Percentiles rank a stretch among this genome's conserved stretches.
These are phyloP conservation scores for Coemansia sp. DNA, from an alignment of 192 early-diverging fungal species.

Conservation along the genomic window DNA sequence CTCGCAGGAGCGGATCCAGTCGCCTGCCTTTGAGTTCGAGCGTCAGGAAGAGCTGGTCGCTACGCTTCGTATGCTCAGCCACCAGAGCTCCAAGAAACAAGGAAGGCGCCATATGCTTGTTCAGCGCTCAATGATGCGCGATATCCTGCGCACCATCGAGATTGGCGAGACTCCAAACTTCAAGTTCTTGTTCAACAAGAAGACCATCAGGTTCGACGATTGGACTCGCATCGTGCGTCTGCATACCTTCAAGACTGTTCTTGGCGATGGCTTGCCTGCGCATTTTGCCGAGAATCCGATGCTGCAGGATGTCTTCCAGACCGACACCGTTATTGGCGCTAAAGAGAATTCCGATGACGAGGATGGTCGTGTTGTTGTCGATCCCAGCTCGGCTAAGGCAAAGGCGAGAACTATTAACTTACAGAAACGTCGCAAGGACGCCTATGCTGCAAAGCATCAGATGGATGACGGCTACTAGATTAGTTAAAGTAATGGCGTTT, in stretches of 20 bases:
- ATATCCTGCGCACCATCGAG: slow-evolving; percentile 66
- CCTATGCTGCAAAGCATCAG: neutral
- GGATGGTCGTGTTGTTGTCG: slow-evolving; percentile 26
- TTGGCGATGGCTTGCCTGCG: slow-evolving; percentile 44
- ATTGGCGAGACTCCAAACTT: slow-evolving; percentile 55
- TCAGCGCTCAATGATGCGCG: slow-evolving; percentile 66
- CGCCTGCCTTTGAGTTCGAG: slow-evolving; percentile 49
- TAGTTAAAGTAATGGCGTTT: neutral
- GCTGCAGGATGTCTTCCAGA: slow-evolving; percentile 54
- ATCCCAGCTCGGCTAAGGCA: slow-evolving; percentile 34
- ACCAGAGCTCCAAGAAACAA: slow-evolving; percentile 61
- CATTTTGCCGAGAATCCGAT: slow-evolving; percentile 55
- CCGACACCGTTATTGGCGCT: slow-evolving; percentile 16
- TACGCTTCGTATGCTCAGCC: slow-evolving; percentile 57
- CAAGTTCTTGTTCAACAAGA: slow-evolving; percentile 55
- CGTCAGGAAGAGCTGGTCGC: slow-evolving; percentile 61
- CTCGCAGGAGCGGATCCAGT: neutral
- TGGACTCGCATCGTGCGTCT: slow-evolving; percentile 58
- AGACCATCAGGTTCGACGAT: slow-evolving; percentile 56
- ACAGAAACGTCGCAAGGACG: slow-evolving; percentile 20
- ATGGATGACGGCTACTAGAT: slow-evolving; percentile 13
- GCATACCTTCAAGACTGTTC: slow-evolving; percentile 26
- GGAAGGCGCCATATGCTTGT: slow-evolving; percentile 58
- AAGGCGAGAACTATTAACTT: slow-evolving; percentile 27
- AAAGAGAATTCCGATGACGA: slow-evolving; percentile 1